Base-by-base conservation (phyloP, 176 grass and related monocot species). In the Avena eriantha region DNA sequence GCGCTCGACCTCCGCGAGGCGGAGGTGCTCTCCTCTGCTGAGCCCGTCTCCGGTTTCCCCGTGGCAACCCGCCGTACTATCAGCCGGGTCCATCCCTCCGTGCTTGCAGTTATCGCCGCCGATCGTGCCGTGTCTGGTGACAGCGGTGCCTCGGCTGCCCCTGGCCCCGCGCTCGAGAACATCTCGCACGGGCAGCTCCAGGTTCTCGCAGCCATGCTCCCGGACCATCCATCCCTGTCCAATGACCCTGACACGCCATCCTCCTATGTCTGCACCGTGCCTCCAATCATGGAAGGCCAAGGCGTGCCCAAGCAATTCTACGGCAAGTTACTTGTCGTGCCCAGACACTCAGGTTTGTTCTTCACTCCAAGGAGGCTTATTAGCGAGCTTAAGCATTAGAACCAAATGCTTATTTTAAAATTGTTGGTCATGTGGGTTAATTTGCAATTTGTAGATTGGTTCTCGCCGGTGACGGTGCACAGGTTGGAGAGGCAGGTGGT, bases 121-220 rank as follows among this genome's bases (percentile, higher is more conserved):
- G 97, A 94, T 64, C 94, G 85, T 5, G 82, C 84, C 51, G 68
- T 11, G 29, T 53, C 61, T 18, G 55, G 80, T 66, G 86, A 33
- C 13, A 56, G 65, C 51, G 71, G 58, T 9, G 47, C 79, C 64
- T 15, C 79, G 10, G 43, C 83, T 8, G 77, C 55, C 13, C 22
- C 55, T 1, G 56, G 14, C 4, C 89, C 89, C 8, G 81, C 82
- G 54, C 76, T 99, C 17, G 97, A 99, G 89, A 99, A 97, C 90
- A 92, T 99, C 61, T 97, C 97, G 15, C 85, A 99, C 26, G 97
- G 97, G 23, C 97, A 99, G 74, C 87, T 94, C 41, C 97, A 99
- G 88, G 89, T 93, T 19, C 23, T 91, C 13, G 94, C 97, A 8
- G 86, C 83, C 31, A 80, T 95, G 88, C 92, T 92, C 49, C 79